phyloP scores from a whole-genome alignment of 306 rosid species.

The Corylus avellana region DNA sequence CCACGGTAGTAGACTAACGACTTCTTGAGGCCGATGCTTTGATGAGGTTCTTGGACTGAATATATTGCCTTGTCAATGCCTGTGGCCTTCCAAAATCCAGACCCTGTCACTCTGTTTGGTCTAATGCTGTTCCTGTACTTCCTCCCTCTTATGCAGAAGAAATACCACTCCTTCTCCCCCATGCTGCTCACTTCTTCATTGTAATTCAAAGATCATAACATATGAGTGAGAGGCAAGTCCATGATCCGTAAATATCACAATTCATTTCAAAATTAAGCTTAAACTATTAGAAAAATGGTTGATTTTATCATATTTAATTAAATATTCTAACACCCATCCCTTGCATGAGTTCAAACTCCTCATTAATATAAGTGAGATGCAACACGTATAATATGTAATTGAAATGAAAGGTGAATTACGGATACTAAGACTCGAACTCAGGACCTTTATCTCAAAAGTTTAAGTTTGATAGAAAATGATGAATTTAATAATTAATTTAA shows the following conservation, averaged over 20 bases:
- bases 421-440: no score
- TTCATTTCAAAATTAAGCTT: no score
- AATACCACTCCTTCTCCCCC: conserved; percentile 69
- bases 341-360: no score
- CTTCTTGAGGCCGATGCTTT: conserved; percentile 83
- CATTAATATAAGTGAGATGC: no score
- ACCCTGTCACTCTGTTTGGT: conserved; percentile 73
- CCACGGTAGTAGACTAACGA: conserved; percentile 87
- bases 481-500: no score
- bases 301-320: no score
- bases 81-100: conserved; percentile 91
- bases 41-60: conserved; percentile 39
- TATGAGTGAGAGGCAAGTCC: background rate
- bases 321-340: no score
- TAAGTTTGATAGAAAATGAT: no score
- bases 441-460: no score
- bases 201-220: background rate
- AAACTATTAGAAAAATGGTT: no score
- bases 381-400: no score
- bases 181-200: conserved; percentile 41
- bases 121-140: conserved; percentile 80
- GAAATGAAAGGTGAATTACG: no score
- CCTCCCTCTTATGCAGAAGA: conserved; percentile 81
- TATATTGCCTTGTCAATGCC: conserved; percentile 75
- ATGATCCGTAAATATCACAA: background rate